Base-by-base conservation (phyloP, 2,329 filamentous ascomycete species). In the Apiospora pterosperma region DNA sequence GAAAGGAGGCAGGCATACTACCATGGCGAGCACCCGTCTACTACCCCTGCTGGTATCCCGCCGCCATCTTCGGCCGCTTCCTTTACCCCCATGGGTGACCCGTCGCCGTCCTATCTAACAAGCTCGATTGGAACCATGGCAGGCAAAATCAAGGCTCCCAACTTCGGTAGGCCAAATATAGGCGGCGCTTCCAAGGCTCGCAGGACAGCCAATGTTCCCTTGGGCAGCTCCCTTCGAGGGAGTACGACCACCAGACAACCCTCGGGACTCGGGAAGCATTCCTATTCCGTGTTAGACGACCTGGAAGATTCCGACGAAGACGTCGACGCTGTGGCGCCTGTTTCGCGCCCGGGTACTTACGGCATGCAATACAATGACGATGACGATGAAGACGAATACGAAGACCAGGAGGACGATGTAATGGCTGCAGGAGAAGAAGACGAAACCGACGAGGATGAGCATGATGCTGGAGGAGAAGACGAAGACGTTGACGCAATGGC, bases 81-180 rank as follows among this genome's bases (percentile, higher is more conserved):
- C 52, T 87, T 86, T 74, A 86, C 85, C 1, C 84, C 85, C 1
- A 79, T 80, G 19, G 86, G 86, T 64, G 84, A 84, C 19, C 85
- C 85, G 0, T 84, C 85, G 25, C 82, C 80, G 36, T 83, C 83
- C 14, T 86, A 80, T 69, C 74, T 87, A 41, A 82, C 84, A 64
- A 86, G 84, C 75, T 86, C 85, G 41, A 80, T 86, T 76, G 79
- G 79, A 59, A 80, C 76, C 52, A 76, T 77, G 70, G 74, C 75
- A 36, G 61, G 42, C 38, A 75, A 75, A 21, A 70, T 73, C n/a
- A 82, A 80, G 59, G 70, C 80, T 0, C 74, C 76, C 21, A 77
- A 71, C 65, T 82, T 82, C 63, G 78, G 78, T n/a, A 71, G 70
- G 58, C 65, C 76, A 61, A 74, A 66, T 25, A 62, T 75, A 16